These are phyloP conservation scores for Pseudogymnoascus sp. DNA, from an alignment of 2,329 filamentous ascomycete species.

Conservation along the genomic window DNA sequence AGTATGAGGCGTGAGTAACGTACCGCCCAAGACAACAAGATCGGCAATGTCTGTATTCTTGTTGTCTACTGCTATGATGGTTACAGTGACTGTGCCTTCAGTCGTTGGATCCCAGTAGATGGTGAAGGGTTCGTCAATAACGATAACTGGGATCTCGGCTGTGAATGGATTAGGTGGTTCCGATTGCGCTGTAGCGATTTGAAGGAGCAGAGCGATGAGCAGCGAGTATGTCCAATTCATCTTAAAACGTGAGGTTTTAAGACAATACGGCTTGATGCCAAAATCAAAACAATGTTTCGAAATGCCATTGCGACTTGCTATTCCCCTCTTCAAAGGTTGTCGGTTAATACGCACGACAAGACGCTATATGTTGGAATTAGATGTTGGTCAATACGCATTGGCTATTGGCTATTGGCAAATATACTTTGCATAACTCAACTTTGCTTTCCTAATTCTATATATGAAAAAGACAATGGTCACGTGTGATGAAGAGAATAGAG, in stretches of 20 bases:
- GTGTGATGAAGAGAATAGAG: neutral
- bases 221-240: neutral
- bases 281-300: neutral
- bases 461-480: neutral
- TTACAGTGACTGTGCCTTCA: neutral
- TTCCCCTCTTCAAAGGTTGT: neutral
- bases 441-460: neutral
- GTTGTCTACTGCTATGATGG: neutral
- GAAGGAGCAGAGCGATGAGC: neutral
- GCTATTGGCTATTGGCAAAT: neutral
- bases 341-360: neutral
- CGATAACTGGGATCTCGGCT: neutral
- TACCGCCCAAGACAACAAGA: neutral
- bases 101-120: neutral
- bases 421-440: neutral
- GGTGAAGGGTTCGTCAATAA: neutral
- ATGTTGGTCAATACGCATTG: neutral
- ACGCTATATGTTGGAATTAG: neutral
- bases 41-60: neutral
- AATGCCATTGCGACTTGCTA: neutral
- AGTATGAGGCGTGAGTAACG: neutral
- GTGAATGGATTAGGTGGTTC: neutral
- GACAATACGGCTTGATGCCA: neutral
- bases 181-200: neutral
- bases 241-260: neutral